phyloP scores from a whole-genome alignment of 1,284 basidiomycete species.

The Somion occarium region DNA sequence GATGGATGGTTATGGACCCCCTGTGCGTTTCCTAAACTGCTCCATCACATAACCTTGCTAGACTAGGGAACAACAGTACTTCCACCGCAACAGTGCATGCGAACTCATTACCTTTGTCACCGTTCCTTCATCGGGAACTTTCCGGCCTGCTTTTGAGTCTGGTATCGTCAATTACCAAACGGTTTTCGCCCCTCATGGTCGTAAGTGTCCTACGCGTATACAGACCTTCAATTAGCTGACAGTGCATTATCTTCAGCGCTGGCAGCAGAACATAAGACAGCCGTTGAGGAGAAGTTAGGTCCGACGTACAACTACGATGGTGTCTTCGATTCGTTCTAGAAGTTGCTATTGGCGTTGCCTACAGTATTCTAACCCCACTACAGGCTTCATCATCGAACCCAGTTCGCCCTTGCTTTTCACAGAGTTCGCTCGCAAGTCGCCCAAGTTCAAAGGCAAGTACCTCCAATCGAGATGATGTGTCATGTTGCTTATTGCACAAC shows the following conservation, averaged over 20 bases:
- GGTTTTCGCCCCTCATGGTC: constrained; percentile 57
- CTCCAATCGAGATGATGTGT: not conserved
- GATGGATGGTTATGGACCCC: constrained; percentile 40
- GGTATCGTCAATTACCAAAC: constrained; percentile 57
- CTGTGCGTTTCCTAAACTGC: constrained; percentile 22
- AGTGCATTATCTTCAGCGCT: constrained; percentile 34
- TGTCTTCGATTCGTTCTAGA: constrained; percentile 38
- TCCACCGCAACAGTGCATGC: constrained; percentile 56
- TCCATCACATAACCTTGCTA: not conserved
- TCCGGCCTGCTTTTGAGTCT: constrained; percentile 56
- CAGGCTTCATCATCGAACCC: constrained; percentile 65
- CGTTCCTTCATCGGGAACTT: constrained; percentile 53
- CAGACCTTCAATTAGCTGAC: not conserved
- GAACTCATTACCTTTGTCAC: constrained; percentile 61
- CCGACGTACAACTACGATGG: constrained; percentile 49
- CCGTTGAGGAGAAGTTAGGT: constrained; percentile 44
- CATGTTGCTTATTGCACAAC: not conserved
- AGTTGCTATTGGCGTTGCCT: not conserved
- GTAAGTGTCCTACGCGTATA: constrained; percentile 24
- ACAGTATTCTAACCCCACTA: too few species aligned
- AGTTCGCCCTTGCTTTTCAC: constrained; percentile 11
- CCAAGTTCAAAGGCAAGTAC: not conserved
- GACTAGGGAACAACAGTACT: constrained; percentile 37
- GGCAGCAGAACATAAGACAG: constrained; percentile 52
- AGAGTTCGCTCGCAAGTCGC: not conserved